These are phyloP conservation scores for Tolypocladium capitatum DNA, from an alignment of 2,329 filamentous ascomycete genomes.

Conservation along the genomic window DNA sequence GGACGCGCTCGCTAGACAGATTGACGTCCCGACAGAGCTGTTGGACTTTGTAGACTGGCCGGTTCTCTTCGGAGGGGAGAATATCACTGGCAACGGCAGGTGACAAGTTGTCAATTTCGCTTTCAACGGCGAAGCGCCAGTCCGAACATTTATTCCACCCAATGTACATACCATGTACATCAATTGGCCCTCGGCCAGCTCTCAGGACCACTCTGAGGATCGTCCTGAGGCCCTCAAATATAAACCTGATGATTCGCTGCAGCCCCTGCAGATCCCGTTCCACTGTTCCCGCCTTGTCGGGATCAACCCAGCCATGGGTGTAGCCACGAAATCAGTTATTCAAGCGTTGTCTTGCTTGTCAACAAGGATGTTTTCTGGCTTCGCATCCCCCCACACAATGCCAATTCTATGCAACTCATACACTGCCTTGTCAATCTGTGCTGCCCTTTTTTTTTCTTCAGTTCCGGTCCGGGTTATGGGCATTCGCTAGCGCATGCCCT, in stretches of 20 bases:
- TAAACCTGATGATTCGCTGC: background rate
- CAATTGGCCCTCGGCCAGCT: too few species aligned
- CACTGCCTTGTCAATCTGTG: background rate
- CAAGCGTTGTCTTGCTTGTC: background rate
- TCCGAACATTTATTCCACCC: too few species aligned
- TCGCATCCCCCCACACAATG: background rate
- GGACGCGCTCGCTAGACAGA: too few species aligned
- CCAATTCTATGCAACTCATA: background rate
- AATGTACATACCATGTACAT: too few species aligned
- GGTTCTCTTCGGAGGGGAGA: too few species aligned
- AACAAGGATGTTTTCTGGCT: background rate
- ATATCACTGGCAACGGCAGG: too few species aligned
- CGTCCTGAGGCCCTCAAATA: background rate
- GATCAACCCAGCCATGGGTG: background rate
- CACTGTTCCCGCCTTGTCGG: background rate
- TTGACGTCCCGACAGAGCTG: too few species aligned
- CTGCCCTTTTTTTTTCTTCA: background rate
- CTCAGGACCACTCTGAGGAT: too few species aligned
- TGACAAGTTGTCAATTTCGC: too few species aligned
- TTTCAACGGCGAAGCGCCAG: too few species aligned
- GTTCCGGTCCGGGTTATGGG: background rate
- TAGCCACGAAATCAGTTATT: background rate
- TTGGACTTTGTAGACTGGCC: too few species aligned
- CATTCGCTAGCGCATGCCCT: background rate
- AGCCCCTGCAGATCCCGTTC: background rate